Evolutionary conservation across 2,329 filamentous ascomycete genomes (phyloP).

Genomic region (Trichoderma semiorbis): DNA sequence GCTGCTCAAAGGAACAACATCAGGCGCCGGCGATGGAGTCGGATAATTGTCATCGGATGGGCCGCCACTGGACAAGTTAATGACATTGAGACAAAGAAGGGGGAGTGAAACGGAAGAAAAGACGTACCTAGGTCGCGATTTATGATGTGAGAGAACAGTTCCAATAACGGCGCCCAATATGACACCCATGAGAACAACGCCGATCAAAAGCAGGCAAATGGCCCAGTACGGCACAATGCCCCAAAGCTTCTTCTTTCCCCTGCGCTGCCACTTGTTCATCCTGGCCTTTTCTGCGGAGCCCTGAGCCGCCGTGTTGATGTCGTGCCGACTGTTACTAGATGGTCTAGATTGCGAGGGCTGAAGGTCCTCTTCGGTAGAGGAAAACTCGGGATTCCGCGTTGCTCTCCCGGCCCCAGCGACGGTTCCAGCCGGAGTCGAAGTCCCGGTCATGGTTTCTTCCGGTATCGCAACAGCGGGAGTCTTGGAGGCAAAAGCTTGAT

Average conservation of each 20-base stretch:
- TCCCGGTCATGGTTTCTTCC: conserved; percentile 14
- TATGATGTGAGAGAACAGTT: conserved; percentile 23
- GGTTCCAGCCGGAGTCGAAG: conserved; percentile 10
- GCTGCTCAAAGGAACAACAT: conserved; percentile 50
- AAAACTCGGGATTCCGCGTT: conserved; percentile 60
- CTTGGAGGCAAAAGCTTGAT: conserved; percentile 63
- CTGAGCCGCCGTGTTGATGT: conserved; percentile 51
- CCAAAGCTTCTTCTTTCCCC: conserved; percentile 54
- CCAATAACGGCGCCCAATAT: conserved; percentile 53
- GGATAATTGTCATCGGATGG: conserved; percentile 22
- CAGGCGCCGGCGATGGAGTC: conserved; percentile 38
- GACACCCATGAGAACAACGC: conserved; percentile 50
- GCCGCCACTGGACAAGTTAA: background rate
- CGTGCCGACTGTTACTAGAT: conserved; percentile 50
- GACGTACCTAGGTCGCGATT: background rate
- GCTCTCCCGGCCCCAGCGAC: conserved; percentile 60
- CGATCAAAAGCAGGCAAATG: conserved; percentile 47
- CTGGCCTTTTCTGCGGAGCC: conserved; percentile 46
- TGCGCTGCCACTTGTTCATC: conserved; percentile 49
- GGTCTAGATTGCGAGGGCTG: conserved; percentile 48
- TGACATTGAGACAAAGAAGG: background rate
- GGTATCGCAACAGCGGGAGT: conserved; percentile 28
- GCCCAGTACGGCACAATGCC: conserved; percentile 62
- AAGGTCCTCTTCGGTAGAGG: conserved; percentile 53
- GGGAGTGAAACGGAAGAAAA: background rate